phyloP scores from a whole-genome alignment of 331 rosid genomes.

The Saraca asoca region DNA sequence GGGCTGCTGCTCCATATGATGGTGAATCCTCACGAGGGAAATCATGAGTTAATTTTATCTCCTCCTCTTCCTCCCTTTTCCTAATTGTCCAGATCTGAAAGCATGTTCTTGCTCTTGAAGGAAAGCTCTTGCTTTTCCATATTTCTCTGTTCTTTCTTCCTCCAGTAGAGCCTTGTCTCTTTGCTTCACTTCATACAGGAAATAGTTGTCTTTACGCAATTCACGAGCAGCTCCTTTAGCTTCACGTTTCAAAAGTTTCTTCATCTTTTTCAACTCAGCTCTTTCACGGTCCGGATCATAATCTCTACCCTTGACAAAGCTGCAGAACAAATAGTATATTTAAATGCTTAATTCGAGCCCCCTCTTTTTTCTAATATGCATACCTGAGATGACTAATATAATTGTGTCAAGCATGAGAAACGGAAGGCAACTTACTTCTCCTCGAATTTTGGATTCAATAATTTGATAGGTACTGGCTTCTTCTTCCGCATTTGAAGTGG shows the following conservation, averaged over 20 bases:
- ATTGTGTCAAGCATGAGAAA: neutral
- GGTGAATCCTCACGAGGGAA: neutral
- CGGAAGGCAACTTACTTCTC: conserved; percentile 52
- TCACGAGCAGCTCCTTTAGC: conserved; percentile 84
- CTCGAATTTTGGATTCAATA: conserved; percentile 81
- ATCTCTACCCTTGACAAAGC: conserved; percentile 88
- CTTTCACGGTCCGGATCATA: conserved; percentile 83
- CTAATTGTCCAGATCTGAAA: conserved; percentile 86
- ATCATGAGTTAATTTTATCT: conserved; percentile 39
- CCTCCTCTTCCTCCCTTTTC: conserved; percentile 84
- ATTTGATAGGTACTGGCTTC: conserved; percentile 78
- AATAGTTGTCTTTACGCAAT: conserved; percentile 77
- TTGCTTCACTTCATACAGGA: conserved; percentile 68
- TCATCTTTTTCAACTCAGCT: conserved; percentile 67
- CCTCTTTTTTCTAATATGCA: neutral
- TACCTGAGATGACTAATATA: neutral
- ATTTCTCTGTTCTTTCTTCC: conserved; percentile 69
- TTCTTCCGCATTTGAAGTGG: conserved; percentile 89
- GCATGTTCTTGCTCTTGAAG: conserved; percentile 89
- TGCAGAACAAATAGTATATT: conserved; percentile 46
- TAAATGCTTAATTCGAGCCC: conserved; percentile 26
- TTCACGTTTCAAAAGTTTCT: conserved; percentile 63
- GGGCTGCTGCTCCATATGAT: too few relatives aligned
- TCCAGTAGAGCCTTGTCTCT: conserved; percentile 56
- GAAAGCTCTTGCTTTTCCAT: conserved; percentile 67